These are phyloP conservation scores for Ziziphus jujuba DNA, from an alignment of 306 rosid species.

Conservation along the genomic window DNA sequence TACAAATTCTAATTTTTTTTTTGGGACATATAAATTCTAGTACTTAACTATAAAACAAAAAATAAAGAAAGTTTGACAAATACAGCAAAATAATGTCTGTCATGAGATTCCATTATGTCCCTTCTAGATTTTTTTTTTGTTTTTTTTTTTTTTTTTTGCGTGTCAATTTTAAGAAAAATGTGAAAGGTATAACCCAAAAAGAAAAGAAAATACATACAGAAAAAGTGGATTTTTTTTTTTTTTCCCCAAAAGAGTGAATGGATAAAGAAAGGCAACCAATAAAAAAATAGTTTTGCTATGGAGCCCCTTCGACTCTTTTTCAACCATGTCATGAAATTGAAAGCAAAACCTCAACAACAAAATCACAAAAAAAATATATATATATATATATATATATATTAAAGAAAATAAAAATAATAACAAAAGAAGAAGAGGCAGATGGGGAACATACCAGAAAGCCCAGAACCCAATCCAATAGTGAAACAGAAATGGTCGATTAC, in stretches of 20 bases:
- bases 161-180: background rate
- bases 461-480: no score
- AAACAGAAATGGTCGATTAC: no score
- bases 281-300: background rate
- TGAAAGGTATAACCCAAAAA: no score
- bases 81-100: background rate
- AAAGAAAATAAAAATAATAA: no score
- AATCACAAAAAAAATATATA: background rate
- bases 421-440: background rate
- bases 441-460: no score
- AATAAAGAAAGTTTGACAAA: background rate
- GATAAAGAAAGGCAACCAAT: conserved; percentile 7
- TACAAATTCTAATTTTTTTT: no score
- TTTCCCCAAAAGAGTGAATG: background rate
- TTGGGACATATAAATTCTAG: no score
- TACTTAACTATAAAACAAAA: no score
- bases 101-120: background rate
- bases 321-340: background rate
- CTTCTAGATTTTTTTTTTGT: background rate
- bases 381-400: no score
- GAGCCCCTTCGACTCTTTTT: background rate
- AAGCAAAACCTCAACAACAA: background rate
- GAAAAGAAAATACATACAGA: background rate
- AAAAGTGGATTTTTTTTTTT: background rate
- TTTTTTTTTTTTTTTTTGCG: background rate